These are phyloP conservation scores for Phytopythium ostracodes DNA, from an alignment of 352 stramenopile genomes.

Conservation along the genomic window DNA sequence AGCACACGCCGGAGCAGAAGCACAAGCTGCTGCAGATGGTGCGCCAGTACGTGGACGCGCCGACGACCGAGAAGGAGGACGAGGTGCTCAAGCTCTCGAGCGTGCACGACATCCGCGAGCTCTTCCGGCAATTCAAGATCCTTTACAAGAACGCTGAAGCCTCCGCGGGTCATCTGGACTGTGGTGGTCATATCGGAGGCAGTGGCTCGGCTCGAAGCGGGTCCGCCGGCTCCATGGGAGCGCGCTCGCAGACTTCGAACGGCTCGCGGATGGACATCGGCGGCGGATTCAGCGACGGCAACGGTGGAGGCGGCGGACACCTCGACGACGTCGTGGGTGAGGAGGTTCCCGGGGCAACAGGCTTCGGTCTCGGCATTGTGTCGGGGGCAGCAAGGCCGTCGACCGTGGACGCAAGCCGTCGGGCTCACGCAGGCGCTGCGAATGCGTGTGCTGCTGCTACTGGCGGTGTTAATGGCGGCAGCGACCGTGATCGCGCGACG, in stretches of 20 bases:
- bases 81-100: constrained; percentile 72
- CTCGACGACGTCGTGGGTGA: constrained; percentile 48
- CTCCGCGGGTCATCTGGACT: constrained; percentile 12
- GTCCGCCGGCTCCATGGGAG: constrained; percentile 52
- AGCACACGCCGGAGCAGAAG: constrained; percentile 91
- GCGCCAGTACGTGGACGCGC: constrained; percentile 70
- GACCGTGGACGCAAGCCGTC: constrained; percentile 62
- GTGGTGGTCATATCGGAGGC: background rate
- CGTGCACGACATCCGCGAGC: constrained; percentile 89
- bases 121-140: constrained; percentile 91
- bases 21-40: constrained; percentile 67
- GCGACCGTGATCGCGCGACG: background rate
- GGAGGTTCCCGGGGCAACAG: constrained; percentile 43
- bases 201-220: constrained; percentile 28
- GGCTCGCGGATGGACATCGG: constrained; percentile 42
- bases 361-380: constrained; percentile 60
- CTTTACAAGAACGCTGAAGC: constrained; percentile 64
- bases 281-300: constrained; percentile 10
- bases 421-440: constrained; percentile 5
- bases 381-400: constrained; percentile 48
- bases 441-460: constrained; percentile 12
- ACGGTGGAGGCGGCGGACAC: constrained; percentile 13
- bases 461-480: no score
- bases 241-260: constrained; percentile 43
- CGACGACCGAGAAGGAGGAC: constrained; percentile 66